Evolutionary conservation across 345 rosid species (phyloP), one percentile per base, ranked within the genome.

Genomic region (Draba incana): DNA sequence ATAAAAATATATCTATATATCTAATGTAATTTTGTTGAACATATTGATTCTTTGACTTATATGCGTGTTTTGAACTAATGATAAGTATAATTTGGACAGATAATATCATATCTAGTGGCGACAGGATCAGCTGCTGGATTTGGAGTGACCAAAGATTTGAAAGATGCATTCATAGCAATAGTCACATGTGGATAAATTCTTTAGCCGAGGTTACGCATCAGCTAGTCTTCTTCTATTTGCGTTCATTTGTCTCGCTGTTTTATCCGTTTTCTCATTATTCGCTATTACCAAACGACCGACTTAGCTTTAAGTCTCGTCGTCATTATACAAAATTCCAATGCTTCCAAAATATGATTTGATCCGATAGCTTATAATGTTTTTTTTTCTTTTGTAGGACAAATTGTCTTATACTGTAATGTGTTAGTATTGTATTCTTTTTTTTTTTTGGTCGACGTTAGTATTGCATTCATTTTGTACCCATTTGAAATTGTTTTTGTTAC

Each of bases 101-200:
- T 83, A 12, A 52, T 72, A 15, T 71, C 88, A 2, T 84, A 80
- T 55, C 10, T 83, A 8, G 24, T 83, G 57, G 92, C 81, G 3
- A 83, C 88, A 0, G 86, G 92, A 2, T 78, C 79, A 0, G 89
- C 86, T 0, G 95, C 86, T 0, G 91, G 77, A 44, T 82, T 85
- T 47, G 89, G 84, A 3, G 85, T 74, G 2, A 84, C 82, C 5
- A 76, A 58, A 35, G 95, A 88, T 55, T 25, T 83, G 69, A 83
- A 84, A 76, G 59, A 57, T 1, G 0, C 59, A 27, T 45, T 60
- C 10, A 28, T 14, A 2, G 43, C 8, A 9, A 31, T 68, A 1
- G 2, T 76, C 2, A 46, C 5, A 23, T 9, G 3, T 70, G 0
- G 84, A 77, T 38, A 74, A 62, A 1, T 84, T 83, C 64, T 78